A percentile compares a stretch with the other conserved stretches of the same genome.
These are phyloP conservation scores for Fusarium albosuccineum DNA, from an alignment of 2,329 filamentous ascomycete species.

Conservation along the genomic window DNA sequence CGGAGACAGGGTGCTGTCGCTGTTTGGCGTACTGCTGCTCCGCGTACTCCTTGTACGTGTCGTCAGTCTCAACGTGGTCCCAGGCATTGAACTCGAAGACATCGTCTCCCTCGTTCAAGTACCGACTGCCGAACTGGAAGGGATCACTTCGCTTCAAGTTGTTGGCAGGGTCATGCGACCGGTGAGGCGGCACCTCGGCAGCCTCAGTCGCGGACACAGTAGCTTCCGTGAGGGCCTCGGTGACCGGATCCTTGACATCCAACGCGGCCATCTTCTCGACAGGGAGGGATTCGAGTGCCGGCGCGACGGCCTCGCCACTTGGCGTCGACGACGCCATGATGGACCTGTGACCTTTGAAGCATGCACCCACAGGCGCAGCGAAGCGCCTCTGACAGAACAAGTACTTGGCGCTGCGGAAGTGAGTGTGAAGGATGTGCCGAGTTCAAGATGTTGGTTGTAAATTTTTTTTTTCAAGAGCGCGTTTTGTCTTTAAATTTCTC, in stretches of 20 bases:
- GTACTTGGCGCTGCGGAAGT: slow-evolving; percentile 33
- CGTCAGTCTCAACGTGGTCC: slow-evolving; percentile 97
- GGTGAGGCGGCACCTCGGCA: slow-evolving; percentile 65
- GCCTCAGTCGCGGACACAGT: slow-evolving; percentile 26
- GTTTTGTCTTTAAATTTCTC: slow-evolving; percentile 42
- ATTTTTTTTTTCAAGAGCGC: slow-evolving; percentile 32
- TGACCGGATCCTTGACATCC: slow-evolving; percentile 44
- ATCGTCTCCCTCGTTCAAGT: slow-evolving; percentile 84
- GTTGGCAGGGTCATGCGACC: slow-evolving; percentile 77
- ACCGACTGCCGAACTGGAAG: slow-evolving; percentile 94
- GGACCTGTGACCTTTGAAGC: slow-evolving; percentile 34
- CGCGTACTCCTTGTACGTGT: slow-evolving; percentile 87
- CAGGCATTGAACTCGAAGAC: slow-evolving; percentile 98
- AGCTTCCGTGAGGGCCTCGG: slow-evolving; percentile 31
- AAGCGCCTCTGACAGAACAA: slow-evolving; percentile 35
- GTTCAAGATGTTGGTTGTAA: slow-evolving; percentile 18
- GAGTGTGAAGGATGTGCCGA: slow-evolving; percentile 36
- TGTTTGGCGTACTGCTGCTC: slow-evolving; percentile 88
- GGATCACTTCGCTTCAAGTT: slow-evolving; percentile 91
- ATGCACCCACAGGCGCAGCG: slow-evolving; percentile 43
- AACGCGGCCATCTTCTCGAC: slow-evolving; percentile 44
- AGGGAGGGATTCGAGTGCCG: slow-evolving; percentile 35
- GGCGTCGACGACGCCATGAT: slow-evolving; percentile 44
- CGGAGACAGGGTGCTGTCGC: slow-evolving; percentile 86
- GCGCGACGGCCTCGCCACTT: slow-evolving; percentile 39